A percentile compares a stretch with the other conserved stretches of the same genome.
Evolutionary conservation across 352 stramenopile species (phyloP).

Genomic region (Phytopythium montanum): DNA sequence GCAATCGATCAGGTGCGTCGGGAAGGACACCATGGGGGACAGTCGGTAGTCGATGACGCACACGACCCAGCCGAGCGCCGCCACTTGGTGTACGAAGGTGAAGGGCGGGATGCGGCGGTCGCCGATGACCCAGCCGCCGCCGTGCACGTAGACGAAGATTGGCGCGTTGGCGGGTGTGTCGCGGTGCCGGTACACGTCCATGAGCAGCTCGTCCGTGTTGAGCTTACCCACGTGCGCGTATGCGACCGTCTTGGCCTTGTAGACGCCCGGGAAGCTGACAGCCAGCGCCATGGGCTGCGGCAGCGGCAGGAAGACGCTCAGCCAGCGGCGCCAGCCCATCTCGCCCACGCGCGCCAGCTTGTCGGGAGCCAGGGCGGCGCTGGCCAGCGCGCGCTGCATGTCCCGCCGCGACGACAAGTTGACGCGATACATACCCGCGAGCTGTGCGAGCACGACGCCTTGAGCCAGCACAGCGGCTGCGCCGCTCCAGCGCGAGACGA

Average conservation of each 20-base stretch:
- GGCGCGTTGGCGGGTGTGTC: constrained; percentile 39
- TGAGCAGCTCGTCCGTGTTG: constrained; percentile 41
- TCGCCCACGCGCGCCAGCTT: constrained; percentile 32
- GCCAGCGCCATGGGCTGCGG: constrained; percentile 42
- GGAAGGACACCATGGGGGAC: constrained; percentile 54
- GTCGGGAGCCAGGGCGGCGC: constrained; percentile 27
- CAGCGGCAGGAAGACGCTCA: constrained; percentile 49
- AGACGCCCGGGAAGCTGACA: constrained; percentile 42
- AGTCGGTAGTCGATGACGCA: constrained; percentile 71
- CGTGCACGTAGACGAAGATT: constrained; percentile 67
- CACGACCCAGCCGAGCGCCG: constrained; percentile 52
- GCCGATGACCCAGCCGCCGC: constrained; percentile 60
- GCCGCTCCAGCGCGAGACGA: constrained; percentile 50
- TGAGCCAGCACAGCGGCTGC: constrained; percentile 42
- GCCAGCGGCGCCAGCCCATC: constrained; percentile 41
- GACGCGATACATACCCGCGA: constrained; percentile 30
- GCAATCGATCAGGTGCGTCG: constrained; percentile 54
- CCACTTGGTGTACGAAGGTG: constrained; percentile 52
- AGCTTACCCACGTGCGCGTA: constrained; percentile 59
- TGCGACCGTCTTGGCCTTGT: constrained; percentile 33
- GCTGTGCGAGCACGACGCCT: constrained; percentile 35
- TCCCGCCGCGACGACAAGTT: constrained; percentile 43
- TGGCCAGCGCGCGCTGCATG: constrained; percentile 31
- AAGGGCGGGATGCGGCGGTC: constrained; percentile 44
- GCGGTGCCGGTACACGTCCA: constrained; percentile 61